Evolutionary conservation across 2,329 filamentous ascomycete genomes (phyloP).

Genomic region (Colletotrichum sp.): DNA sequence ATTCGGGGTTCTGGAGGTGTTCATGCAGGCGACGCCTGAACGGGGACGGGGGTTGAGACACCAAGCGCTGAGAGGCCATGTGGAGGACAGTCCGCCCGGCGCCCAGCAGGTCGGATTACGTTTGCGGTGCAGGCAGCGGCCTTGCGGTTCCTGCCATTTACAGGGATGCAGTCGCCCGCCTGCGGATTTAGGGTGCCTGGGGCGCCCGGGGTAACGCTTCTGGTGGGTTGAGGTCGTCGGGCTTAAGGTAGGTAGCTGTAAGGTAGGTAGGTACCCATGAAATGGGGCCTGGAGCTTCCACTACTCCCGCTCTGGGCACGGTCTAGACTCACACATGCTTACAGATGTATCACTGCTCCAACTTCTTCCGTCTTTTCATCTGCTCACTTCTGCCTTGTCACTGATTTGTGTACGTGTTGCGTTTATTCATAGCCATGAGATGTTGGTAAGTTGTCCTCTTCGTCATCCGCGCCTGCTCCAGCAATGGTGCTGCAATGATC

Average conservation of each 20-base stretch:
- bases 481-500: not conserved
- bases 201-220: not conserved
- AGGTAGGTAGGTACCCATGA: not conserved
- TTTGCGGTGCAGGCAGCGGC: not conserved
- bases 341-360: not conserved
- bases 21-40: conserved; percentile 3
- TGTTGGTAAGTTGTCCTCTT: not conserved
- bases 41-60: conserved; percentile 4
- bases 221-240: not conserved
- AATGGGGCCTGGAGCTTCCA: not conserved
- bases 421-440: not conserved
- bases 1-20: conserved; percentile 8
- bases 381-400: not conserved
- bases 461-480: not conserved
- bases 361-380: not conserved
- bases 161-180: not conserved
- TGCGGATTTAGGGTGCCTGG: not conserved
- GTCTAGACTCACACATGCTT: not conserved
- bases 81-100: not conserved
- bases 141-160: not conserved
- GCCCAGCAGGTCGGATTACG: not conserved
- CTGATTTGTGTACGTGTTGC: not conserved
- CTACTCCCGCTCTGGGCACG: not conserved
- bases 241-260: too few relatives aligned
- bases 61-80: conserved; percentile 6